Base-by-base conservation (phyloP, 148 eudicot genomes). In the Limonium bicolor region DNA sequence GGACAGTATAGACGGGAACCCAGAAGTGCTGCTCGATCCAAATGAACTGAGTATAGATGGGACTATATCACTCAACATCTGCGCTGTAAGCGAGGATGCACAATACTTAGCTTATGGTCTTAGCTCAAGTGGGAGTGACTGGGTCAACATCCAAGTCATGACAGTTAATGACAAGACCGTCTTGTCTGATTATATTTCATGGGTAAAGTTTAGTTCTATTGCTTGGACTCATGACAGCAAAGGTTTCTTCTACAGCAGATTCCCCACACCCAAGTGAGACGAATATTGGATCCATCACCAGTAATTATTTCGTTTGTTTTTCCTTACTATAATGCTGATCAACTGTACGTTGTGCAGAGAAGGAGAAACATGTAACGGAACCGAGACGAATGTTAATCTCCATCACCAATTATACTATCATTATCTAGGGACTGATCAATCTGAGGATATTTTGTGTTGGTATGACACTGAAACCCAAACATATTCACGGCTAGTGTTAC, bases 191-290 rank as follows among this genome's bases (percentile, higher is more conserved):
- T 63, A 67, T 11, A 20, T 90, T 27, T 77, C 72, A 50, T 90
- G 93, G 97, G 97, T 87, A n/a, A 88, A 88, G 67, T 88, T 88
- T 59, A 70, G 81, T 24, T 27, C 48, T 33, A 54, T 84, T 57
- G 65, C 78, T 65, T 88, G 94, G 94, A 84, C 94, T 27, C 81
- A 80, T 72, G 94, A 83, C 37, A 71, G 63, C 55, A 74, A 59
- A 67, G 97, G 97, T 13, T 88, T 88, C 62, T 88, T 88, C 64
- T 88, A 88, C 62, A 54, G 92, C 45, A 81, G 97, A 17, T 88
- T 57, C 49, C 83, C 87, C 8, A 64, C 94, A 25, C 97, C 92
- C 10, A n/a, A 61, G 97, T 88, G 77, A 74, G 74, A n/a, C n/a
- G n/a, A n/a, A n/a, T n/a, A n/a, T n/a, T n/a, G n/a, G n/a, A n/a